These are phyloP conservation scores for Microstroma glucosiphilum DNA, from an alignment of 1,284 basidiomycete species.

Conservation along the genomic window DNA sequence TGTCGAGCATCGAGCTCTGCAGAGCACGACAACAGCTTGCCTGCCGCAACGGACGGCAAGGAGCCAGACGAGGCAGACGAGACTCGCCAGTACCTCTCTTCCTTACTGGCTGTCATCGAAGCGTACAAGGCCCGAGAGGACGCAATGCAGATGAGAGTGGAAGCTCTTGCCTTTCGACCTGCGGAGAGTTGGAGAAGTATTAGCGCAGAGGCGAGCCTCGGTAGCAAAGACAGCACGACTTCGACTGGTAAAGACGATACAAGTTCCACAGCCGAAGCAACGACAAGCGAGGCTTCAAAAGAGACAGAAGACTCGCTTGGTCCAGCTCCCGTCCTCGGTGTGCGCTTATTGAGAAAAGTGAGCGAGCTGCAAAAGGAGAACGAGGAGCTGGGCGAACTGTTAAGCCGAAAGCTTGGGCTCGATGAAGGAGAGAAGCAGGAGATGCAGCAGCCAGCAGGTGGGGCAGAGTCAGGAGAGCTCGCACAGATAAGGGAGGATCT, in stretches of 20 bases:
- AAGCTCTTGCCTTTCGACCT: not conserved
- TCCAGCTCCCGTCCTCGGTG: conserved; percentile 23
- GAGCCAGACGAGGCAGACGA: not conserved
- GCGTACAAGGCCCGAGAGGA: not conserved
- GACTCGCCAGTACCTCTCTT: not conserved
- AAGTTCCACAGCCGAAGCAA: not conserved
- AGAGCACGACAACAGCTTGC: not conserved
- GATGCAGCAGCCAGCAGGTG: not conserved
- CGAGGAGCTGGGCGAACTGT: not conserved
- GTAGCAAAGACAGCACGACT: not conserved
- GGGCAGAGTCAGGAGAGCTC: not conserved
- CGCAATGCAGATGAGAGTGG: conserved; percentile 2
- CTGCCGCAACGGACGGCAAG: not conserved
- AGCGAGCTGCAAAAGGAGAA: conserved; percentile 28
- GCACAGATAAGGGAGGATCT: not conserved
- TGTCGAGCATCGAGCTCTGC: not conserved
- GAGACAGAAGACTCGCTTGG: not conserved
- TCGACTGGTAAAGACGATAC: not conserved
- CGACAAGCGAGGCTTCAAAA: not conserved
- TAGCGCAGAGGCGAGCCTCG: not conserved
- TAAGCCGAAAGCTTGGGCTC: not conserved
- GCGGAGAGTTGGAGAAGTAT: not conserved
- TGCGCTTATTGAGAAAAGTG: conserved; percentile 21
- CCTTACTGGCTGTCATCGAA: not conserved
- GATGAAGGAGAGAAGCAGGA: not conserved